phyloP scores from a whole-genome alignment of 139 green algal species.

The Chlamydomonas schloesseri region DNA sequence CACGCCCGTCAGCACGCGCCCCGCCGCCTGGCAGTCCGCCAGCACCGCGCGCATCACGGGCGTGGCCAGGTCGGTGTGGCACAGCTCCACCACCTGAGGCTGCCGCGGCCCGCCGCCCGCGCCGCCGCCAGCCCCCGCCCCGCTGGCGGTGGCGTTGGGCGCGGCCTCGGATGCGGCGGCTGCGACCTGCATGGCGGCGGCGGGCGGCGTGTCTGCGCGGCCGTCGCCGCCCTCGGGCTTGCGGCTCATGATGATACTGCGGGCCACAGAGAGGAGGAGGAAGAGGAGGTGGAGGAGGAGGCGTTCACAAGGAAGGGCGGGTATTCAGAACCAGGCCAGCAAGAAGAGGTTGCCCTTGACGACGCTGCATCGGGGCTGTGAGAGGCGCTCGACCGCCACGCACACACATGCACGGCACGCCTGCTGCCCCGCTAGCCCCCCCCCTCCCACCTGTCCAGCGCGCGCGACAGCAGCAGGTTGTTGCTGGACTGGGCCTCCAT shows the following conservation, averaged over 20 bases:
- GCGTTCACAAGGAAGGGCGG: no score
- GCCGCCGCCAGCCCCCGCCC: background rate
- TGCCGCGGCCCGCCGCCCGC: no score
- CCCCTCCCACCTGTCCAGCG: slow-evolving; percentile 11
- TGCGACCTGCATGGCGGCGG: background rate
- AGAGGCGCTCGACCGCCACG: no score
- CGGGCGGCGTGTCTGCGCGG: background rate
- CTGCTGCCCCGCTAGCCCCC: no score
- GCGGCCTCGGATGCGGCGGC: background rate
- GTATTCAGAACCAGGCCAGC: no score
- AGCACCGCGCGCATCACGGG: slow-evolving; percentile 22
- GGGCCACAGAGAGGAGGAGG: no score
- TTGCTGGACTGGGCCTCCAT: background rate
- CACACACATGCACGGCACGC: no score
- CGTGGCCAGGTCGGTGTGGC: slow-evolving; percentile 4
- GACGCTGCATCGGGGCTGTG: no score
- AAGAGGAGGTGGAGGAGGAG: no score
- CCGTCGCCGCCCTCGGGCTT: background rate
- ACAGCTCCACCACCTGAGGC: slow-evolving; percentile 36
- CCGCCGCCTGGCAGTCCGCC: background rate
- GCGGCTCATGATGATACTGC: slow-evolving; percentile 8
- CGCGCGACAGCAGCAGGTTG: slow-evolving; percentile 6
- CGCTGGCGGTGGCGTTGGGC: background rate
- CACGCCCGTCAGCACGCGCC: slow-evolving; percentile 37
- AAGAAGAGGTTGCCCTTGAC: no score